Evolutionary conservation across 2,329 filamentous ascomycete genomes (phyloP).

Genomic region (Ophiostoma tasmaniense): DNA sequence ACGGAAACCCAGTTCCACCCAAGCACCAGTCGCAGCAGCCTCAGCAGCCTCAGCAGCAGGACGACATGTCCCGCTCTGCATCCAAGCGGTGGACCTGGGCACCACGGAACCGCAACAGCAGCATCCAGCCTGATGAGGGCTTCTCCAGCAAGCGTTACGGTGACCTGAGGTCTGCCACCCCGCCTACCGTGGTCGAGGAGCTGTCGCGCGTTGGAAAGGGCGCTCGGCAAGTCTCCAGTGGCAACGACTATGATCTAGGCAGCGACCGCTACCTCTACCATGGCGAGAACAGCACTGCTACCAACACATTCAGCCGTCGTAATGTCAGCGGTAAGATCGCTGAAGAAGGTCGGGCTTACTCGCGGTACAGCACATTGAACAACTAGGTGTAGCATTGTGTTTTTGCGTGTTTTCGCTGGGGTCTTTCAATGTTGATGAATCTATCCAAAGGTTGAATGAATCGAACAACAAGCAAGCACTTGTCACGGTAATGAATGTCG

Average conservation of each 20-base stretch:
- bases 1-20: constrained; percentile 1
- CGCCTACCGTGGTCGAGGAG: constrained; percentile 41
- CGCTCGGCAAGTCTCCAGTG: constrained; percentile 48
- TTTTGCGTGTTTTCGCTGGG: neutral
- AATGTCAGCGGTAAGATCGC: constrained; percentile 66
- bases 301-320: constrained; percentile 35
- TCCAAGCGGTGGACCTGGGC: constrained; percentile 21
- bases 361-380: constrained; percentile 22
- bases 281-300: neutral
- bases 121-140: constrained; percentile 40
- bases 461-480: neutral
- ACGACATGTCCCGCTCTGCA: constrained; percentile 8
- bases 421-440: neutral
- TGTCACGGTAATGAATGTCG: neutral
- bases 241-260: constrained; percentile 43
- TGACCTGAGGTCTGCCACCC: constrained; percentile 44
- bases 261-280: constrained; percentile 21
- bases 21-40: constrained; percentile 2
- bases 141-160: constrained; percentile 52
- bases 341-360: constrained; percentile 51
- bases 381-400: neutral
- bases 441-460: neutral
- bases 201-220: constrained; percentile 24
- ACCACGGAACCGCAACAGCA: constrained; percentile 29
- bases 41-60: neutral